Evolutionary conservation across 768 basidiomycete species (phyloP).

Genomic region (Macrolepiota fuliginosa): DNA sequence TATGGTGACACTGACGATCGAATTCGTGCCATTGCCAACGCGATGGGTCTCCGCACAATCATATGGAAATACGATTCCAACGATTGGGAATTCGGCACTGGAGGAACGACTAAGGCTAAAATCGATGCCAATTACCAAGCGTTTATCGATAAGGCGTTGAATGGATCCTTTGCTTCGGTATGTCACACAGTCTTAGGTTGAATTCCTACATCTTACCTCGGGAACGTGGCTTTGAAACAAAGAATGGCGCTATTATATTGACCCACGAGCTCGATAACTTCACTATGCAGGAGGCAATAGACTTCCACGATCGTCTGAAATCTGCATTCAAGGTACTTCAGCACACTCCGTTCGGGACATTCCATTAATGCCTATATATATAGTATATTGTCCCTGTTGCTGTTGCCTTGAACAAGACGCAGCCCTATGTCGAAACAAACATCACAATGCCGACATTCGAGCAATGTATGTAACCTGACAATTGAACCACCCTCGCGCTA

Average conservation of each 20-base stretch:
- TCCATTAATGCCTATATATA: neutral
- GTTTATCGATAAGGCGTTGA: slow-evolving; percentile 46
- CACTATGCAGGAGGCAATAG: slow-evolving; percentile 61
- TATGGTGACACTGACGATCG: slow-evolving; percentile 75
- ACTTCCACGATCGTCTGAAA: slow-evolving; percentile 44
- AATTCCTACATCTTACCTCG: neutral
- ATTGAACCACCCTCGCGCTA: neutral
- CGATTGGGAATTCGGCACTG: slow-evolving; percentile 68
- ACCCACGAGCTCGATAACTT: slow-evolving; percentile 60
- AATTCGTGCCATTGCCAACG: slow-evolving; percentile 65
- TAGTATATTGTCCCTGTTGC: slow-evolving; percentile 53
- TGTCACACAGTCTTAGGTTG: slow-evolving; percentile 1
- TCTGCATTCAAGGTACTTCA: slow-evolving; percentile 39
- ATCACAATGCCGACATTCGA: slow-evolving; percentile 41
- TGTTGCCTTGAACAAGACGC: slow-evolving; percentile 47
- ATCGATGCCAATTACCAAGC: slow-evolving; percentile 53
- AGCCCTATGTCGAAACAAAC: slow-evolving; percentile 50
- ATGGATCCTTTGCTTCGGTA: slow-evolving; percentile 39
- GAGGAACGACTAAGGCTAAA: slow-evolving; percentile 37
- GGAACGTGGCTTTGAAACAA: neutral
- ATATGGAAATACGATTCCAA: slow-evolving; percentile 72
- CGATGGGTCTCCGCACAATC: slow-evolving; percentile 67
- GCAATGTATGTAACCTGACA: slow-evolving; percentile 44
- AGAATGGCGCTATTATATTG: slow-evolving; percentile 52
- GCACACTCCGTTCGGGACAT: neutral